These are phyloP conservation scores for Pythium rhizo-oryzae DNA, from an alignment of 352 stramenopile genomes.

Conservation along the genomic window DNA sequence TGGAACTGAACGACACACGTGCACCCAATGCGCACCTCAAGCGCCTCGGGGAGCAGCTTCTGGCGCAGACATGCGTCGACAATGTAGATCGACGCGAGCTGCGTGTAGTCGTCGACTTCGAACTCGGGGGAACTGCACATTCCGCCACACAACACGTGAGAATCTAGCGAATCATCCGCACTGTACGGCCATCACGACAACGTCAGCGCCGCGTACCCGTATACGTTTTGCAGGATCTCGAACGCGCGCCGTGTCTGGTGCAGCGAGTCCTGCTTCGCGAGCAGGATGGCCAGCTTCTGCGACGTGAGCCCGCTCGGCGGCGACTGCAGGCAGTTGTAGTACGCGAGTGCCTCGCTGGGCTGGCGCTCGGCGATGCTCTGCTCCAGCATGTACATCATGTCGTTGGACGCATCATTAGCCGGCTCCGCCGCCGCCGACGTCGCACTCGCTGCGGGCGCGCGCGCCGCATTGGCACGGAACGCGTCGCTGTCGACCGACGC, in stretches of 20 bases:
- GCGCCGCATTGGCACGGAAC: conserved; percentile 4
- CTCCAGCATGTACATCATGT: conserved; percentile 33
- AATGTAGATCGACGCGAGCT: conserved; percentile 69
- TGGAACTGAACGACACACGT: not conserved
- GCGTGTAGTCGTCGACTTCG: conserved; percentile 62
- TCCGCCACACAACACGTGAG: not conserved
- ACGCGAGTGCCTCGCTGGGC: conserved; percentile 41
- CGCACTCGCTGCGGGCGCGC: not conserved
- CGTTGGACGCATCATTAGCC: not conserved
- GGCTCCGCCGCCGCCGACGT: not conserved
- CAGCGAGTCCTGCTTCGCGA: conserved; percentile 49
- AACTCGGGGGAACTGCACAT: conserved; percentile 38
- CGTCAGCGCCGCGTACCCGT: conserved; percentile 27
- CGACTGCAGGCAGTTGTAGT: conserved; percentile 50
- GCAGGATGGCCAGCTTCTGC: conserved; percentile 64
- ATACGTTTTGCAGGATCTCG: conserved; percentile 42
- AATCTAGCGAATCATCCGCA: conserved; percentile 8
- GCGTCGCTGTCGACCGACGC: conserved; percentile 10
- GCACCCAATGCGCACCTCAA: conserved; percentile 30
- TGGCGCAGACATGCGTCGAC: conserved; percentile 61
- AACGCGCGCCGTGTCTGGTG: conserved; percentile 35
- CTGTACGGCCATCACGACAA: not conserved
- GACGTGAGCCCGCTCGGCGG: conserved; percentile 36
- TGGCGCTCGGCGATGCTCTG: conserved; percentile 36
- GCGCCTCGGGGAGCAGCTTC: conserved; percentile 47